phyloP scores from a whole-genome alignment of 306 rosid species.

The Acmispon strigosus region DNA sequence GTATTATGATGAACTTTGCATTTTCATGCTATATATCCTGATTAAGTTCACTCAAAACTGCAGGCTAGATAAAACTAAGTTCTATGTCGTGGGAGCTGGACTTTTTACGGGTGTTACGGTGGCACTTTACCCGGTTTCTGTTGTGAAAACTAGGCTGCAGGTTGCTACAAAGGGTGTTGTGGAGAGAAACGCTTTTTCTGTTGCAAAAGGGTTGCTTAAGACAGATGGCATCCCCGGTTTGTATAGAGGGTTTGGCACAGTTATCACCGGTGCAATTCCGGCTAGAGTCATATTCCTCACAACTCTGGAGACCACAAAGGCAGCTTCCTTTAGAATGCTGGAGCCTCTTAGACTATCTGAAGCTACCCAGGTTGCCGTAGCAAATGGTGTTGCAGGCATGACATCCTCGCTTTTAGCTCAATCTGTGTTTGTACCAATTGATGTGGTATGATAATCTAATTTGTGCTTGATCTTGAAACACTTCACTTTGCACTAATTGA shows the following conservation, averaged over 20 bases:
- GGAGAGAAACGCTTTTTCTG: slow-evolving; percentile 71
- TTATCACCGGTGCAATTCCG: slow-evolving; percentile 86
- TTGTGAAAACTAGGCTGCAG: slow-evolving; percentile 91
- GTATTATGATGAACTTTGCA: not conserved
- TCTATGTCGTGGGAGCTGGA: slow-evolving; percentile 90
- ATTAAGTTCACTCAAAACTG: slow-evolving; percentile 25
- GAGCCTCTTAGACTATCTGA: slow-evolving; percentile 76
- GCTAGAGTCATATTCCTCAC: slow-evolving; percentile 74
- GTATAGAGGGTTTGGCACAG: slow-evolving; percentile 87
- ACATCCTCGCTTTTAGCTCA: slow-evolving; percentile 77
- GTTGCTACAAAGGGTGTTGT: slow-evolving; percentile 66
- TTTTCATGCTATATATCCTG: slow-evolving; percentile 10
- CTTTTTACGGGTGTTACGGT: slow-evolving; percentile 87
- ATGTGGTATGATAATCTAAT: slow-evolving; percentile 63
- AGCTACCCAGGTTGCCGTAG: slow-evolving; percentile 76
- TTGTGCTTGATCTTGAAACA: slow-evolving; percentile 6
- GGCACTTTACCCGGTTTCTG: slow-evolving; percentile 86
- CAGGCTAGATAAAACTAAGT: slow-evolving; percentile 95
- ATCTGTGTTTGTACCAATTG: slow-evolving; percentile 92
- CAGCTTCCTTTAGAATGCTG: slow-evolving; percentile 53
- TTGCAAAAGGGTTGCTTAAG: slow-evolving; percentile 62
- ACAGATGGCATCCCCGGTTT: slow-evolving; percentile 87
- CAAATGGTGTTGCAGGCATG: slow-evolving; percentile 97
- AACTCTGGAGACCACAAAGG: slow-evolving; percentile 76
- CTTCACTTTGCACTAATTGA: not conserved